Percentiles rank a stretch among this genome's conserved stretches.
phyloP scores from a whole-genome alignment of 441 rosid genomes.

The Cnidoscolus chayamansa region DNA sequence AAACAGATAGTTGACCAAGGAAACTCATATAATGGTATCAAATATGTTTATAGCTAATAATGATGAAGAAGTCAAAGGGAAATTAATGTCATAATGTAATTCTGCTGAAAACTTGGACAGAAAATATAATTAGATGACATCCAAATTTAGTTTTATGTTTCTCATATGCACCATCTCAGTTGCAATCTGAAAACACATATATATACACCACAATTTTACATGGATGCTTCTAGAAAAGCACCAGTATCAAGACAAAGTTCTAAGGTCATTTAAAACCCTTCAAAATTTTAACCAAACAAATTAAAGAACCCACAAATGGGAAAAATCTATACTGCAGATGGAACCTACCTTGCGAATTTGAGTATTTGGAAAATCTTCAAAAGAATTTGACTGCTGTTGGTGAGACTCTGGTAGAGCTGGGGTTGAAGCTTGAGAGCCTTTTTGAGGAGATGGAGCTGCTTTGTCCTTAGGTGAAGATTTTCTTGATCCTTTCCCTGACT shows the following conservation, averaged over 20 bases:
- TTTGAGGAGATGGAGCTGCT: conserved; percentile 43
- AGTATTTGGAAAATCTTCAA: conserved; percentile 83
- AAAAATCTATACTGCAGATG: not conserved
- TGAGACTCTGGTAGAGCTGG: conserved; percentile 33
- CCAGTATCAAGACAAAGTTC: not conserved
- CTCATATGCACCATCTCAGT: not conserved
- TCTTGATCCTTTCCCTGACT: conserved; percentile 57
- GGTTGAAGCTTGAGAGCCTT: conserved; percentile 38
- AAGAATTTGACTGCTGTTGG: conserved; percentile 49
- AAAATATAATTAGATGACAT: not conserved
- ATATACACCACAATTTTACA: not conserved
- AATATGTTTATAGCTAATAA: not conserved
- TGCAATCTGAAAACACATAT: not conserved
- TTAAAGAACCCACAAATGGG: not conserved
- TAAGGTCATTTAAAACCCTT: not conserved
- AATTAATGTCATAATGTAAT: not conserved
- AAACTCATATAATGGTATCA: not conserved
- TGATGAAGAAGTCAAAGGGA: not conserved
- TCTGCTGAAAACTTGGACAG: not conserved
- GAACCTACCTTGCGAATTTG: conserved; percentile 92
- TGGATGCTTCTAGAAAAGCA: conserved; percentile 1
- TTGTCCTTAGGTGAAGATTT: conserved; percentile 39
- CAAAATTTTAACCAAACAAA: not conserved
- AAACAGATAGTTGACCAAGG: not conserved
- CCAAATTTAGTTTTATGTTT: not conserved